phyloP scores from a whole-genome alignment of 2,329 filamentous ascomycete genomes.

The Penicillium sp. region DNA sequence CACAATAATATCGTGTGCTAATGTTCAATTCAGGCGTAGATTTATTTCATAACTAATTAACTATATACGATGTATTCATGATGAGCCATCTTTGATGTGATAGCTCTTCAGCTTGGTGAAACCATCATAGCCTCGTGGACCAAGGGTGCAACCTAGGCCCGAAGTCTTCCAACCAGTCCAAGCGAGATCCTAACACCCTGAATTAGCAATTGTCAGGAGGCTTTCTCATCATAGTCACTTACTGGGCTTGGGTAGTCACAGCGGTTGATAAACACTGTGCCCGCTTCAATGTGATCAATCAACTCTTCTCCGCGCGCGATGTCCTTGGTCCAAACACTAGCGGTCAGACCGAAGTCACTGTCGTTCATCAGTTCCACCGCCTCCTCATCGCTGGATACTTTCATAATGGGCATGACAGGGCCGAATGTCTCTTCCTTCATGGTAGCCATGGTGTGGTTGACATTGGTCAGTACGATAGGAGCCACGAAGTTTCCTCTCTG shows the following conservation, averaged over 20 bases:
- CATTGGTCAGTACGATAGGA: constrained; percentile 75
- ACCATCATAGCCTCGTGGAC: constrained; percentile 84
- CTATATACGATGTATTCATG: neutral
- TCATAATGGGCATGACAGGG: constrained; percentile 84
- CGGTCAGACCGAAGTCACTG: constrained; percentile 86
- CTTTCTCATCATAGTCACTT: constrained; percentile 46
- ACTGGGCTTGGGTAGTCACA: constrained; percentile 88
- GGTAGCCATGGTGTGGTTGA: constrained; percentile 78
- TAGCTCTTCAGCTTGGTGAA: constrained; percentile 94
- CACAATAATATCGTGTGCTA: no score
- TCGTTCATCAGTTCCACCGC: constrained; percentile 86
- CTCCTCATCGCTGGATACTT: constrained; percentile 76
- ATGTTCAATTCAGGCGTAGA: no score
- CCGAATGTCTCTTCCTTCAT: constrained; percentile 95
- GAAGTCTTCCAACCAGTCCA: constrained; percentile 97
- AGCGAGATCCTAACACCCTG: constrained; percentile 67
- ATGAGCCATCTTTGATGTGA: constrained; percentile 62
- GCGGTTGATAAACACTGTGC: constrained; percentile 90
- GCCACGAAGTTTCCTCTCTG: constrained; percentile 78
- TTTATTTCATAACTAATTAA: neutral
- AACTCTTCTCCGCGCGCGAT: constrained; percentile 71
- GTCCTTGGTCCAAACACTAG: constrained; percentile 93
- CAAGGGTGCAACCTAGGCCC: constrained; percentile 82
- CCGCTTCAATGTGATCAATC: constrained; percentile 78
- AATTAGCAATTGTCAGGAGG: neutral